phyloP scores from a whole-genome alignment of 495 filamentous ascomycete species.

The Trypethelium eluteriae region DNA sequence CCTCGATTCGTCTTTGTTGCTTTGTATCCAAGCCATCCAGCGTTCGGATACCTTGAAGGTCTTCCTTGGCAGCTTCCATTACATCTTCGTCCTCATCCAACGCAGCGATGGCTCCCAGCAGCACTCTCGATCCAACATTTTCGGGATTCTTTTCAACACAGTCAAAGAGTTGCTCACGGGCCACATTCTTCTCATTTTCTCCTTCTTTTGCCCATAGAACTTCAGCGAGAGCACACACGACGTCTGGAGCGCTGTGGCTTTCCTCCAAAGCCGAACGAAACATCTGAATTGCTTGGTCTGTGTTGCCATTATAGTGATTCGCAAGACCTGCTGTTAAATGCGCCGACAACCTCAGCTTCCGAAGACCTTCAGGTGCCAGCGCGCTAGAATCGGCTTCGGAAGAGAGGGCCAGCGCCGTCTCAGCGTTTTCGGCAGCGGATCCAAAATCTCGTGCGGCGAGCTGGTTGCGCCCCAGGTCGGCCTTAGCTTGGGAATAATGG shows the following conservation, averaged over 20 bases:
- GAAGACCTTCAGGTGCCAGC: slow-evolving; percentile 46
- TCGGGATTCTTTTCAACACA: slow-evolving; percentile 61
- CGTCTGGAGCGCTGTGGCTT: slow-evolving; percentile 68
- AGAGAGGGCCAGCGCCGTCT: slow-evolving; percentile 35
- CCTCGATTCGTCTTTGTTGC: slow-evolving; percentile 47
- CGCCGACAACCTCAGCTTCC: slow-evolving; percentile 67
- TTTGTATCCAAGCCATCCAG: slow-evolving; percentile 46
- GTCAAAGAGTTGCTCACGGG: slow-evolving; percentile 71
- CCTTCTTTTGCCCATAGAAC: slow-evolving; percentile 87
- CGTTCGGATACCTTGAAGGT: slow-evolving; percentile 63
- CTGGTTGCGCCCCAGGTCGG: slow-evolving; percentile 72
- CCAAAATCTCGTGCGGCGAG: slow-evolving; percentile 58
- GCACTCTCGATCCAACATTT: slow-evolving; percentile 67
- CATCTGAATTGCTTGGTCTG: slow-evolving; percentile 61
- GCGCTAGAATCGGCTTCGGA: slow-evolving; percentile 45
- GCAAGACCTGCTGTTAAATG: slow-evolving; percentile 82
- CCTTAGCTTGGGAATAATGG: slow-evolving; percentile 73
- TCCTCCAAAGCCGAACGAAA: slow-evolving; percentile 78
- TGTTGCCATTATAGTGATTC: slow-evolving; percentile 57
- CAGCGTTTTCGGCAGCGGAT: slow-evolving; percentile 56
- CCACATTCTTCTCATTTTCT: slow-evolving; percentile 62
- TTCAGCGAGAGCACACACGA: slow-evolving; percentile 79
- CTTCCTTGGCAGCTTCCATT: slow-evolving; percentile 69
- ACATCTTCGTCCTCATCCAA: slow-evolving; percentile 71
- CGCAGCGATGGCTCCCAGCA: slow-evolving; percentile 75